A percentile compares a stretch with the other conserved stretches of the same genome.
phyloP scores from a whole-genome alignment of 106 monocot species.

The Posidonia australis region DNA sequence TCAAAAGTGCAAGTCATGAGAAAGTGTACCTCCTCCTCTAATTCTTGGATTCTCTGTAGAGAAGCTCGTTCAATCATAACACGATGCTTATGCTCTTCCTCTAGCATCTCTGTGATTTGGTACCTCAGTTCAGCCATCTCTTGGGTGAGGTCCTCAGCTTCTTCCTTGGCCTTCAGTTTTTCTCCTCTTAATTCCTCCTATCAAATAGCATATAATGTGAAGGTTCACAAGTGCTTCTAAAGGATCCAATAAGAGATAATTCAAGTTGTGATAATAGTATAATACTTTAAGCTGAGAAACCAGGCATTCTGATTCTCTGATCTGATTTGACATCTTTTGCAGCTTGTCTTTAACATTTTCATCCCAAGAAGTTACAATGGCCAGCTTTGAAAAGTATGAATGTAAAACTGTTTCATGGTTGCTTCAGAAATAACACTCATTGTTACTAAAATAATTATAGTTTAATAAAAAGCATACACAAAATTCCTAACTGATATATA shows the following conservation, averaged over 20 bases:
- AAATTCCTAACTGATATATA: not conserved
- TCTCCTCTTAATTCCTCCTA: conserved; percentile 69
- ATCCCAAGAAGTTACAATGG: conserved; percentile 22
- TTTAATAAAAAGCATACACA: not conserved
- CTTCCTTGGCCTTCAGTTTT: conserved; percentile 78
- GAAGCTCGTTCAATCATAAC: conserved; percentile 71
- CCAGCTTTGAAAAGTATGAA: conserved; percentile 38
- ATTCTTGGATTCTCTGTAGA: conserved; percentile 57
- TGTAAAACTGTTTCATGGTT: conserved; percentile 29
- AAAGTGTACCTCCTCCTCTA: conserved; percentile 56
- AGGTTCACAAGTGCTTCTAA: not conserved
- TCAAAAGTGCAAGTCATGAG: not conserved
- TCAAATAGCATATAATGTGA: not conserved
- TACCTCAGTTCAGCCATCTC: conserved; percentile 93
- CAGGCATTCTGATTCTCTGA: conserved; percentile 47
- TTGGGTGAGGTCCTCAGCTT: conserved; percentile 87
- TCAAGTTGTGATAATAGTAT: not conserved
- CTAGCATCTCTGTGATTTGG: conserved; percentile 73
- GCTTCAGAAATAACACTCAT: conserved; percentile 40
- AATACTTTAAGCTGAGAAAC: conserved; percentile 63
- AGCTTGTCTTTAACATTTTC: conserved; percentile 33
- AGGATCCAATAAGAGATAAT: not conserved
- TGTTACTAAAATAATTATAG: not conserved
- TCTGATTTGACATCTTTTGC: conserved; percentile 56
- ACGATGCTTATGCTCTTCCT: conserved; percentile 80